Conservation (phyloP, 2,329 filamentous ascomycete genomes). For the Harringtonia lauricola region DNA sequence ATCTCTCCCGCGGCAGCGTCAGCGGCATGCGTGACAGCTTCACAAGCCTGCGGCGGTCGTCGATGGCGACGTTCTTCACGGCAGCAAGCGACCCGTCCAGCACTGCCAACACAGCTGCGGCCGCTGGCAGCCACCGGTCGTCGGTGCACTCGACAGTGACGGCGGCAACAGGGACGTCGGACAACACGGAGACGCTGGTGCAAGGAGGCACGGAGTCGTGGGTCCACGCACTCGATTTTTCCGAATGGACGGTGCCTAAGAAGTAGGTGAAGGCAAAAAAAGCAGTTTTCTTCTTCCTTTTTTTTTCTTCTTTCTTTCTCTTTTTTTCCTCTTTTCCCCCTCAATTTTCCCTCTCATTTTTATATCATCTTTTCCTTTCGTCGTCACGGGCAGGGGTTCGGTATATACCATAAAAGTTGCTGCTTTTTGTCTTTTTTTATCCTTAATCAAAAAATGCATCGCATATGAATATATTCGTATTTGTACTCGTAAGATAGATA, state of each 20-base stretch:
- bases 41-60: conserved; percentile 48
- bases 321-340: too few species aligned
- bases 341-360: not conserved
- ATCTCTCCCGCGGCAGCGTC: conserved; percentile 11
- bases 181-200: conserved; percentile 38
- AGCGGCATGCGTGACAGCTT: conserved; percentile 49
- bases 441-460: too few species aligned
- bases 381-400: not conserved
- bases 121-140: conserved; percentile 49
- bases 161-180: conserved; percentile 20
- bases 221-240: conserved; percentile 38
- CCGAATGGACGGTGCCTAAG: conserved; percentile 25
- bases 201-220: conserved; percentile 23
- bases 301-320: too few species aligned
- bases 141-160: conserved; percentile 44
- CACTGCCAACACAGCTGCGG: conserved; percentile 11
- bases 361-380: not conserved
- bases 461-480: not conserved
- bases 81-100: conserved; percentile 37
- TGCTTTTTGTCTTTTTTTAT: conserved; percentile 11
- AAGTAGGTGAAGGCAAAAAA: not conserved
- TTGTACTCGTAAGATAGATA: too few species aligned
- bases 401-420: conserved; percentile 27
- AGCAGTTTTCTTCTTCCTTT: too few species aligned
- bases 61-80: conserved; percentile 54